Evolutionary conservation across 768 basidiomycete genomes (phyloP).

Genomic region (Atractiella rhizophila): DNA sequence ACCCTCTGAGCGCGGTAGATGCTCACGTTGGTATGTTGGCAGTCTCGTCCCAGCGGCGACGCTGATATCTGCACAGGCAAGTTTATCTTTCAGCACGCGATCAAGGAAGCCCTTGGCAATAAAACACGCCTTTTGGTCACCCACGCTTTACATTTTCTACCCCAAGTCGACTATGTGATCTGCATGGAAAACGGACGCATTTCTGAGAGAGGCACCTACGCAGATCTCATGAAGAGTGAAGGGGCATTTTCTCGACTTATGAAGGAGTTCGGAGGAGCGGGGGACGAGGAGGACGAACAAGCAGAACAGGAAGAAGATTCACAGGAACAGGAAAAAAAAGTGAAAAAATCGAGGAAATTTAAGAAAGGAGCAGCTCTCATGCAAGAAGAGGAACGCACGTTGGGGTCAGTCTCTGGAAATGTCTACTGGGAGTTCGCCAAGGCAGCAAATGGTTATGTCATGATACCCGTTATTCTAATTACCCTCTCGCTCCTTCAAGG

Average conservation of each 20-base stretch:
- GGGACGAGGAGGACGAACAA: slow-evolving; percentile 26
- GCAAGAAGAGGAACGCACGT: slow-evolving; percentile 60
- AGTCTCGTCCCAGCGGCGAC: no score
- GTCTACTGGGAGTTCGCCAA: slow-evolving; percentile 1
- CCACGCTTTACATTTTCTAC: slow-evolving; percentile 71
- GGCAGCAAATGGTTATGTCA: slow-evolving; percentile 3
- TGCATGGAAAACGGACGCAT: slow-evolving; percentile 51
- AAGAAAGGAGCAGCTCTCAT: slow-evolving; percentile 27
- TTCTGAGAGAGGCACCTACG: slow-evolving; percentile 53
- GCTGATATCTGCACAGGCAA: no score
- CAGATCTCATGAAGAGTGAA: slow-evolving; percentile 37
- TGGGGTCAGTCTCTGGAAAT: slow-evolving; percentile 35
- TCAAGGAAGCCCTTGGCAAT: slow-evolving; percentile 34
- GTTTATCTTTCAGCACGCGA: slow-evolving; percentile 60
- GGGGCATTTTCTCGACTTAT: slow-evolving; percentile 51
- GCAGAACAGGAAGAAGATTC: slow-evolving; percentile 23
- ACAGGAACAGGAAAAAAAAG: slow-evolving; percentile 16
- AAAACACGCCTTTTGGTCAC: slow-evolving; percentile 78
- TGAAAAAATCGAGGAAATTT: slow-evolving; percentile 21
- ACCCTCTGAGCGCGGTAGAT: slow-evolving; percentile 41
- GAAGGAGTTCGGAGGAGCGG: slow-evolving; percentile 39
- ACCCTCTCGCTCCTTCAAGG: not conserved
- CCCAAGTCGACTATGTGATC: slow-evolving; percentile 62
- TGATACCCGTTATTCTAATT: not conserved
- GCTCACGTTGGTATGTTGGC: slow-evolving; percentile 88